These are phyloP conservation scores for Globisporangium canariense DNA, from an alignment of 352 stramenopile genomes.

Conservation along the genomic window DNA sequence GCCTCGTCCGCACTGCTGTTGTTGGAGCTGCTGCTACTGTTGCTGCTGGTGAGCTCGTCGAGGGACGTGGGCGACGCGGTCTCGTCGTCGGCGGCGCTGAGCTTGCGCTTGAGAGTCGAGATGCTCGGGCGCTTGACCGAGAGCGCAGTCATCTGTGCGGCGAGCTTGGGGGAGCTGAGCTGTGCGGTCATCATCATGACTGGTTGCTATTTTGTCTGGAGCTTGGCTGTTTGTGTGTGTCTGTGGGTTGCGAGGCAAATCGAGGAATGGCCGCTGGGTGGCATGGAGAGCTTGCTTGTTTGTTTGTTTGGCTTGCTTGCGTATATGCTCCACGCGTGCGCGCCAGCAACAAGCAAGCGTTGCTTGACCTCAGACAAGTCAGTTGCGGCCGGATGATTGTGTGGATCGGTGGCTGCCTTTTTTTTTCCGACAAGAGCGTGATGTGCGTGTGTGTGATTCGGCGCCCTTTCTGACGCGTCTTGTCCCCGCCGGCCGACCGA, in stretches of 20 bases:
- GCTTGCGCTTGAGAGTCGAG: constrained; percentile 48
- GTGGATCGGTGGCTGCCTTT: background rate
- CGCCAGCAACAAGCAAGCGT: background rate
- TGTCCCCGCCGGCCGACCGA: background rate
- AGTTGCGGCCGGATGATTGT: constrained; percentile 6
- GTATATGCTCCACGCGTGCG: background rate
- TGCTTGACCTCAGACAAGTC: background rate
- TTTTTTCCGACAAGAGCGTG: constrained; percentile 1
- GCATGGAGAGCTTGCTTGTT: background rate
- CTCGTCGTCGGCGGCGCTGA: constrained; percentile 21
- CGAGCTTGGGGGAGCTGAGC: constrained; percentile 13
- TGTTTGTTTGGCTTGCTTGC: background rate
- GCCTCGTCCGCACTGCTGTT: constrained; percentile 15
- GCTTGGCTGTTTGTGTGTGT: background rate
- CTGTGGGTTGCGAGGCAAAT: background rate
- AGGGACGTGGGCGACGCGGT: constrained; percentile 35
- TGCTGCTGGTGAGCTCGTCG: constrained; percentile 25
- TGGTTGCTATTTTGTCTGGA: background rate
- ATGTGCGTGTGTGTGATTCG: background rate
- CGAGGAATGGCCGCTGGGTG: background rate
- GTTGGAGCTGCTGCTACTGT: background rate
- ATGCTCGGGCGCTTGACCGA: constrained; percentile 40
- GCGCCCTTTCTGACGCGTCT: background rate
- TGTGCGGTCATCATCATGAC: constrained; percentile 15
- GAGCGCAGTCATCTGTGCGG: constrained; percentile 17